A percentile compares a stretch with the other conserved stretches of the same genome.
phyloP scores from a whole-genome alignment of 345 rosid genomes.

The Eucalyptus tenuipes region DNA sequence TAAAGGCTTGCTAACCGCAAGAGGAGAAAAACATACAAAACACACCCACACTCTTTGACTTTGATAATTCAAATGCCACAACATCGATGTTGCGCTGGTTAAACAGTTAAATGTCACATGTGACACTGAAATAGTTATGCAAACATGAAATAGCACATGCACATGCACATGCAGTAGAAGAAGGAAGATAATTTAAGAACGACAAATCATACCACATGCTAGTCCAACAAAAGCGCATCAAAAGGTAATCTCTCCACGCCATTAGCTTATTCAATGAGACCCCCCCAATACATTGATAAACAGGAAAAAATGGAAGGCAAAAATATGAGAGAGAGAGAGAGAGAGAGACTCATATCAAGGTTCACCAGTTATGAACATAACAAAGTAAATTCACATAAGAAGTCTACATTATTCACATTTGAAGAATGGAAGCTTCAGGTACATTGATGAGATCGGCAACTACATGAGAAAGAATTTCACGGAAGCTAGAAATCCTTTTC shows the following conservation, averaged over 20 bases:
- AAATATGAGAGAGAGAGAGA: background rate
- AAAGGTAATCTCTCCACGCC: background rate
- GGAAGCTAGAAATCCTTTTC: background rate
- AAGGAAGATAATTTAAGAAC: background rate
- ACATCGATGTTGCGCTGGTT: background rate
- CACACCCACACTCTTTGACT: background rate
- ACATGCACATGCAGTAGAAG: background rate
- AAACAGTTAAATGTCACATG: background rate
- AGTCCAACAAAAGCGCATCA: background rate
- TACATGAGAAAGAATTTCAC: background rate
- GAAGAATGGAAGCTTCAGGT: background rate
- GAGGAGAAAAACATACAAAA: background rate
- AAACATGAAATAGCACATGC: background rate
- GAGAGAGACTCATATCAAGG: background rate
- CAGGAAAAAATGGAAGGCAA: background rate
- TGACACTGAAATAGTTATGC: background rate
- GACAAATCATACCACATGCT: background rate
- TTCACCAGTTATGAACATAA: background rate
- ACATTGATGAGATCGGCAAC: background rate
- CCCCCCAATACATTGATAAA: background rate
- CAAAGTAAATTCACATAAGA: background rate
- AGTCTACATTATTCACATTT: background rate
- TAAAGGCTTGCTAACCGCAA: background rate
- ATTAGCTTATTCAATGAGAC: background rate
- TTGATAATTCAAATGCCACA: background rate